A percentile compares a stretch with the other conserved stretches of the same genome.
Conservation (phyloP, 495 filamentous ascomycete genomes). For the Glonium stellatum region DNA sequence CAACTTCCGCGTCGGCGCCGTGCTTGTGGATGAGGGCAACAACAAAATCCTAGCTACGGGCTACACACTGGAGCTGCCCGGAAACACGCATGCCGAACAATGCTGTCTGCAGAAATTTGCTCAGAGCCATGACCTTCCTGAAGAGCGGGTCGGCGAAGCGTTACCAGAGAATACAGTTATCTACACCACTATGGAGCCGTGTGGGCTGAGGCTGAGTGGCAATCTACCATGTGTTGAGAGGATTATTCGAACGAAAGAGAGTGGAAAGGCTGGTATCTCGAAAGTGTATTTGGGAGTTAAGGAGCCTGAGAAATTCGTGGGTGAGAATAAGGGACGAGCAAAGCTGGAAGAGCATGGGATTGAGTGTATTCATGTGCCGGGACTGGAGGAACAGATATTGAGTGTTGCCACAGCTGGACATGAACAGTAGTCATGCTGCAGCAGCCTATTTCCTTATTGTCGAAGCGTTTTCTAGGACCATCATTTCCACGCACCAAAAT, state of each 20-base stretch:
- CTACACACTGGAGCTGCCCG: slow-evolving; percentile 82
- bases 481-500: background rate
- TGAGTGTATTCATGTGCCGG: slow-evolving; percentile 59
- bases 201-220: slow-evolving; percentile 70
- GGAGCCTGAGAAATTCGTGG: slow-evolving; percentile 86
- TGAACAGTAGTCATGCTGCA: slow-evolving; percentile 21
- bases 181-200: slow-evolving; percentile 95
- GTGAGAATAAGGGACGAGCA: slow-evolving; percentile 63
- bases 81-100: slow-evolving; percentile 96
- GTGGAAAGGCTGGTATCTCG: slow-evolving; percentile 47
- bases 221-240: slow-evolving; percentile 77
- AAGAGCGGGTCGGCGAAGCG: slow-evolving; percentile 49
- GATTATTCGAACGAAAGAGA: slow-evolving; percentile 53
- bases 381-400: slow-evolving; percentile 76
- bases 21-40: slow-evolving; percentile 52
- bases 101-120: slow-evolving; percentile 75
- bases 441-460: background rate
- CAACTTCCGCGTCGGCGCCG: slow-evolving; percentile 87
- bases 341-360: slow-evolving; percentile 71
- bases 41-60: slow-evolving; percentile 71
- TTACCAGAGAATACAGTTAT: slow-evolving; percentile 55
- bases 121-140: slow-evolving; percentile 41
- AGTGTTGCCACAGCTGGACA: slow-evolving; percentile 77
- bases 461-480: too few species aligned
- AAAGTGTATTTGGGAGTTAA: slow-evolving; percentile 82